Percentiles rank a stretch among this genome's conserved stretches.
Conservation (phyloP, 495 filamentous ascomycete genomes). For the Sordaria brevicollis region DNA sequence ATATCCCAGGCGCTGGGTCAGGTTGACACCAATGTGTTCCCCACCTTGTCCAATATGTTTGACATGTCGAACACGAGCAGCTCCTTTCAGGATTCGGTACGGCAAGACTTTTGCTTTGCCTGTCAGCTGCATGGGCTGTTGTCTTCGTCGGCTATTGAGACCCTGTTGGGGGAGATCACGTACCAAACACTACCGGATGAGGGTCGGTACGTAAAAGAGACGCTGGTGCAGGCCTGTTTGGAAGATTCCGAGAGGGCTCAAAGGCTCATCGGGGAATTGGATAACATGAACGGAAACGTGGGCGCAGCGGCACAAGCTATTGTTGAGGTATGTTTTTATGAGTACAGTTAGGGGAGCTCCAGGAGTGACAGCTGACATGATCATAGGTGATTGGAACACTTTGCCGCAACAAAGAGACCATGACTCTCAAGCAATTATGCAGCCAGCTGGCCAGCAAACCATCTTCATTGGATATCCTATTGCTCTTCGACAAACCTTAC, state of each 20-base stretch:
- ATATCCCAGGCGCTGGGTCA: slow-evolving; percentile 68
- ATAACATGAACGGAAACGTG: slow-evolving; percentile 90
- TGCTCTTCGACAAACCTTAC: slow-evolving; percentile 71
- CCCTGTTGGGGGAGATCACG: slow-evolving; percentile 73
- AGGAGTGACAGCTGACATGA: background rate
- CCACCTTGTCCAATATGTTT: slow-evolving; percentile 70
- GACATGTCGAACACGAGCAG: slow-evolving; percentile 59
- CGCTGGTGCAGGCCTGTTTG: slow-evolving; percentile 63
- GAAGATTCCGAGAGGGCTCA: slow-evolving; percentile 61
- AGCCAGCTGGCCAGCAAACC: slow-evolving; percentile 69
- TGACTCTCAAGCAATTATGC: slow-evolving; percentile 80
- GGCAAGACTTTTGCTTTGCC: slow-evolving; percentile 86
- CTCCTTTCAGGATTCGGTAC: slow-evolving; percentile 68
- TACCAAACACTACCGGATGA: slow-evolving; percentile 69
- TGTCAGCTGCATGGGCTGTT: slow-evolving; percentile 81
- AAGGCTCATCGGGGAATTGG: slow-evolving; percentile 65
- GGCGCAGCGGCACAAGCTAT: slow-evolving; percentile 79
- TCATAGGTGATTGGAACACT: slow-evolving; percentile 62
- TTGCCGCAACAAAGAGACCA: slow-evolving; percentile 77
- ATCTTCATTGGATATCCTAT: slow-evolving; percentile 68
- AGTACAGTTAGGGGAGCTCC: background rate
- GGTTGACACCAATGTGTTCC: slow-evolving; percentile 69
- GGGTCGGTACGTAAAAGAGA: slow-evolving; percentile 66
- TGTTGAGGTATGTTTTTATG: slow-evolving; percentile 48
- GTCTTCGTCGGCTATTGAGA: slow-evolving; percentile 65